Base-by-base conservation (phyloP, 2,329 filamentous ascomycete species). In the Diaporthe sp. region DNA sequence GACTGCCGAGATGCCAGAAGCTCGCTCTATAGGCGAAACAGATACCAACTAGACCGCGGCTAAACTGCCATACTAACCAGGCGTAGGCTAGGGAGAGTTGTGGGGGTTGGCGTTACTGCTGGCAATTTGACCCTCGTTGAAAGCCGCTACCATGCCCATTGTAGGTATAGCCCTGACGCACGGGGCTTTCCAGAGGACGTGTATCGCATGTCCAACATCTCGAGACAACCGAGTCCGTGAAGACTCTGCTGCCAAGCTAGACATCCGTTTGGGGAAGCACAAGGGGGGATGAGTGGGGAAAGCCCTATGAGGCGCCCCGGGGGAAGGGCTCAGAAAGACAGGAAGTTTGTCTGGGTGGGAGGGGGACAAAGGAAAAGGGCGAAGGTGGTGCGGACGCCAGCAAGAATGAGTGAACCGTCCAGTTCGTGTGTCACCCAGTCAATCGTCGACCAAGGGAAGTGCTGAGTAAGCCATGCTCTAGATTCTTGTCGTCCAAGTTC, bases 151-250 rank as follows among this genome's bases (percentile, higher is more conserved):
- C 46, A 68, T 68, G 46, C 31, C 65, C 65, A 28, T 68, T 68
- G 65, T 68, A 68, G 65, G 65, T 42, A 68, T 68, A 68, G 65
- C 34, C 42, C 42, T 53, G 46, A 68, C 46, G 65, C 46, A 53
- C 46, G 65, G 61, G 46, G 39, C 65, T 25, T 53, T 25, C 31
- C 22, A 68, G 12, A 39, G n/a, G 22, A 37, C 31, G 31, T 22
- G 65, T 53, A 25, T 28, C 12, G 25, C 22, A 19, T 39, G 31
- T 28, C 19, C 62, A 53, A 9, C 46, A 53, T 68, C 46, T 53
- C 31, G 46, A 51, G 44, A 68, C 46, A 31, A 53, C 22, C 46
- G 44, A 51, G 46, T 15, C 62, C 13, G 44, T 46, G 22, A 9
- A 13, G 13, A 67, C 15, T 67, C 37, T 8, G 15, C 17, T 25